Evolutionary conservation across 2,329 filamentous ascomycete species (phyloP).

Genomic region (Fusarium sp.): DNA sequence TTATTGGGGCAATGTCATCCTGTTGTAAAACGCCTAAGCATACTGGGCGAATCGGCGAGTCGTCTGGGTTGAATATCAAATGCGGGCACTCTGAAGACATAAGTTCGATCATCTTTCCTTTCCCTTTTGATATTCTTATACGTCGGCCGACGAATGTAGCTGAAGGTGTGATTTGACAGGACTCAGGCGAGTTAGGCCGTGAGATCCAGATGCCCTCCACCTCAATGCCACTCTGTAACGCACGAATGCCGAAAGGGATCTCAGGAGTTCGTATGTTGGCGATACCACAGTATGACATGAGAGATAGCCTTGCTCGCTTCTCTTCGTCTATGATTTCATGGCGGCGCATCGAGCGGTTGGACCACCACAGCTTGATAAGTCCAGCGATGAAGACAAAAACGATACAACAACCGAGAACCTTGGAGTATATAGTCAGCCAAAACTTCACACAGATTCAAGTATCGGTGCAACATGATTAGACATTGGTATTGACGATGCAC

Average conservation of each 20-base stretch:
- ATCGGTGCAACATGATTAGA: background rate
- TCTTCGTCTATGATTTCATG: slow-evolving; percentile 74
- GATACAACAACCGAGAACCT: slow-evolving; percentile 81
- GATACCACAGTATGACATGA: slow-evolving; percentile 67
- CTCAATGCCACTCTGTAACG: slow-evolving; percentile 83
- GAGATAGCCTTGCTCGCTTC: slow-evolving; percentile 64
- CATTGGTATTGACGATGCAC: background rate
- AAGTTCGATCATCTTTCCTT: slow-evolving; percentile 32
- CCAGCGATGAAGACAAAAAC: slow-evolving; percentile 75
- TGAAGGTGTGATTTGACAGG: slow-evolving; percentile 40
- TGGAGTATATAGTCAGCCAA: slow-evolving; percentile 1
- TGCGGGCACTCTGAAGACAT: slow-evolving; percentile 3
- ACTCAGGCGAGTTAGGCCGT: slow-evolving; percentile 56
- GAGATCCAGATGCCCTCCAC: slow-evolving; percentile 88
- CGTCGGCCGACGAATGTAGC: slow-evolving; percentile 38
- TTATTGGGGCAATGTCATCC: slow-evolving; percentile 1
- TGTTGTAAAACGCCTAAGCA: slow-evolving; percentile 10
- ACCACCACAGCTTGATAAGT: slow-evolving; percentile 73
- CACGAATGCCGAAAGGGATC: slow-evolving; percentile 87
- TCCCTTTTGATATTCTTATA: slow-evolving; percentile 32
- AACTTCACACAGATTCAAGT: fast-evolving
- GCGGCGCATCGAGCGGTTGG: slow-evolving; percentile 64
- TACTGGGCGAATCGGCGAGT: background rate
- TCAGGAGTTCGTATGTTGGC: slow-evolving; percentile 58
- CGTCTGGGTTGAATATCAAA: background rate